These are phyloP conservation scores for Juncus effusus DNA, from an alignment of 176 grass and related monocot species.

Conservation along the genomic window DNA sequence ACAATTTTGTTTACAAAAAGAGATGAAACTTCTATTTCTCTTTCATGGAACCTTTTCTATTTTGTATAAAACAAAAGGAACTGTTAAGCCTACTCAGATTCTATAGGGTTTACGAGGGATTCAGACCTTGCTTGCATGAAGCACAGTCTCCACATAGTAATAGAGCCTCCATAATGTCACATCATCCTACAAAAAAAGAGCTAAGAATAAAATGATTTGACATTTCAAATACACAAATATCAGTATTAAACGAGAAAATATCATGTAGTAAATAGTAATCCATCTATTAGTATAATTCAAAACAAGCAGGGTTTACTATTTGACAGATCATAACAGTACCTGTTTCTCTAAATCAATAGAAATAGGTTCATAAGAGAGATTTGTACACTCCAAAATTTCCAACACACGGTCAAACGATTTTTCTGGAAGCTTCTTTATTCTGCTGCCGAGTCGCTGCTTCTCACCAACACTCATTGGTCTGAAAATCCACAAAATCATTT, in stretches of 20 bases:
- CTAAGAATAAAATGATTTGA: not conserved
- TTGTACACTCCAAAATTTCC: constrained; percentile 43
- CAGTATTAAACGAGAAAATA: not conserved
- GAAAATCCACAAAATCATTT: constrained; percentile 28
- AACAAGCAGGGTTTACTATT: too few relatives aligned
- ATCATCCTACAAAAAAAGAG: constrained; percentile 46
- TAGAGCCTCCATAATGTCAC: constrained; percentile 66
- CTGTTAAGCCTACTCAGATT: not conserved
- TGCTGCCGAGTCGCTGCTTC: constrained; percentile 52
- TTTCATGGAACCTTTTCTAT: too few relatives aligned
- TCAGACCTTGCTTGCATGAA: constrained; percentile 38
- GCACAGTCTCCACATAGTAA: constrained; percentile 51
- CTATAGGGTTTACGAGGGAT: not conserved
- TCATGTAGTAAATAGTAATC: too few relatives aligned
- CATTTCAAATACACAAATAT: constrained; percentile 2
- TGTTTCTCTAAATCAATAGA: constrained; percentile 50
- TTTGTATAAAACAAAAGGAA: too few relatives aligned
- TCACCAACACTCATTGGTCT: constrained; percentile 66
- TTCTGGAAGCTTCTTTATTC: constrained; percentile 65
- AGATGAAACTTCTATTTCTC: too few relatives aligned
- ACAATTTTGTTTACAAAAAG: too few relatives aligned
- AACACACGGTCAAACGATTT: constrained; percentile 42
- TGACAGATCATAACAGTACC: constrained; percentile 21
- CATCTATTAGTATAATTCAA: too few relatives aligned
- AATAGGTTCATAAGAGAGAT: constrained; percentile 33